A percentile compares a stretch with the other conserved stretches of the same genome.
Conservation (phyloP, 2,329 filamentous ascomycete species). For the Trichoderma sp. region DNA sequence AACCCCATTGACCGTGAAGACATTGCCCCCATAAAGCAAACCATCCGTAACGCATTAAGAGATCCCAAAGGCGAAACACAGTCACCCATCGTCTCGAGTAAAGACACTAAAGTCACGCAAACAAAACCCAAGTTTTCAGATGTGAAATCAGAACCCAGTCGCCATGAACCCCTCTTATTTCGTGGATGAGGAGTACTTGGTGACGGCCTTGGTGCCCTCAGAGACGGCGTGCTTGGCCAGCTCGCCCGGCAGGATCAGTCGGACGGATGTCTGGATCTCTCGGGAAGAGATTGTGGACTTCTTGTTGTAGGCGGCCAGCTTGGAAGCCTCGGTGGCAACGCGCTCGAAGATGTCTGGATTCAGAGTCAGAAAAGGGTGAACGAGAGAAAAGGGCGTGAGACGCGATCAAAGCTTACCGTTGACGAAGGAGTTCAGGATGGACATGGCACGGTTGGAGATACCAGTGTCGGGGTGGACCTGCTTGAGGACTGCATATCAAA, state of each 20-base stretch:
- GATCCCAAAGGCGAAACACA: constrained; percentile 50
- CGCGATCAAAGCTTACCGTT: constrained; percentile 67
- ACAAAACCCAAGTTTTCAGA: constrained; percentile 49
- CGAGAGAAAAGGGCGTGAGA: not conserved
- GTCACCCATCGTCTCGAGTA: constrained; percentile 52
- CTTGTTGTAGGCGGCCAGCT: constrained; percentile 99
- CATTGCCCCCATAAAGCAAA: constrained; percentile 68
- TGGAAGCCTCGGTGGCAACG: constrained; percentile 96
- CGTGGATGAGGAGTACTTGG: constrained; percentile 99
- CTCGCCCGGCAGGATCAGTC: constrained; percentile 96
- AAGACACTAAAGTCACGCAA: constrained; percentile 62
- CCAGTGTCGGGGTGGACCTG: constrained; percentile 99
- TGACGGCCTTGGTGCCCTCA: constrained; percentile 99
- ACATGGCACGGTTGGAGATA: constrained; percentile 99
- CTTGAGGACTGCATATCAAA: constrained; percentile 77
- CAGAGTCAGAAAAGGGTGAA: not conserved
- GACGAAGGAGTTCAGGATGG: constrained; percentile 99
- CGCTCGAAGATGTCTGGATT: constrained; percentile 93
- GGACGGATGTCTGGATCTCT: constrained; percentile 98
- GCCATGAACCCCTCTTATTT: constrained; percentile 71
- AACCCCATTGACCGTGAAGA: constrained; percentile 72
- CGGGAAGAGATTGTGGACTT: constrained; percentile 99
- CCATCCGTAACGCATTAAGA: constrained; percentile 77
- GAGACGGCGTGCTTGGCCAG: constrained; percentile 99
- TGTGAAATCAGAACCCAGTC: constrained; percentile 58